Conservation (phyloP, 345 rosid species). For the Psidium guajava region DNA sequence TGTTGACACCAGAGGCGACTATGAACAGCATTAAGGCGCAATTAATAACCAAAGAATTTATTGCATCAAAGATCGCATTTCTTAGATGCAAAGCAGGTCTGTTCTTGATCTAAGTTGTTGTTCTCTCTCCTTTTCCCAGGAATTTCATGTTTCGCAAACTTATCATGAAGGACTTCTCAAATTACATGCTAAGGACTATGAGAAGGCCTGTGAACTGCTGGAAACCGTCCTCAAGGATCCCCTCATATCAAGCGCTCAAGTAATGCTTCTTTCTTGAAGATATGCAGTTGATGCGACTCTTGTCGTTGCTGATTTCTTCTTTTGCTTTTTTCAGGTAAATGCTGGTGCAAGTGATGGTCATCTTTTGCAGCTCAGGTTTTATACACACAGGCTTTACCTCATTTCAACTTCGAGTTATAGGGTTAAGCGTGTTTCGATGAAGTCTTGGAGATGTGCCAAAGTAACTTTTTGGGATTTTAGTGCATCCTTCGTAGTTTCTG, state of each 20-base stretch:
- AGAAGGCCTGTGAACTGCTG: slow-evolving; percentile 61
- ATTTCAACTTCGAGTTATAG: background rate
- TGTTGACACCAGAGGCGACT: background rate
- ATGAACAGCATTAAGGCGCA: background rate
- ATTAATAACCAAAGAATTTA: background rate
- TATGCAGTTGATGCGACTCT: background rate
- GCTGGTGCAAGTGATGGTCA: slow-evolving; percentile 59
- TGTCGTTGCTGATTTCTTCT: background rate
- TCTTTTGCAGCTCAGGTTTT: slow-evolving; percentile 80
- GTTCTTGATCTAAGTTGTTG: background rate
- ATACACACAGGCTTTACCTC: background rate
- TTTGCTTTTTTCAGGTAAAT: slow-evolving; percentile 41
- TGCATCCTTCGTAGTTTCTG: background rate
- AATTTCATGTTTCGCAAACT: slow-evolving; percentile 83
- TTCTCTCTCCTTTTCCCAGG: slow-evolving; percentile 28
- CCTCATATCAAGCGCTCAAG: slow-evolving; percentile 60
- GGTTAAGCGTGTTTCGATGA: background rate
- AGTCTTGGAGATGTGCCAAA: background rate
- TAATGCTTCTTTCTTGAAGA: slow-evolving; percentile 7
- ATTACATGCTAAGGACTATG: slow-evolving; percentile 81
- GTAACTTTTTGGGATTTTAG: background rate
- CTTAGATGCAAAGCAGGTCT: background rate
- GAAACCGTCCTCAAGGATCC: slow-evolving; percentile 85
- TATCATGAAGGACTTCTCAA: slow-evolving; percentile 88
- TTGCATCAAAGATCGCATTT: background rate